Percentiles rank a stretch among this genome's conserved stretches.
phyloP scores from a whole-genome alignment of 257 asterid species.

The Rubia yunnanensis region DNA sequence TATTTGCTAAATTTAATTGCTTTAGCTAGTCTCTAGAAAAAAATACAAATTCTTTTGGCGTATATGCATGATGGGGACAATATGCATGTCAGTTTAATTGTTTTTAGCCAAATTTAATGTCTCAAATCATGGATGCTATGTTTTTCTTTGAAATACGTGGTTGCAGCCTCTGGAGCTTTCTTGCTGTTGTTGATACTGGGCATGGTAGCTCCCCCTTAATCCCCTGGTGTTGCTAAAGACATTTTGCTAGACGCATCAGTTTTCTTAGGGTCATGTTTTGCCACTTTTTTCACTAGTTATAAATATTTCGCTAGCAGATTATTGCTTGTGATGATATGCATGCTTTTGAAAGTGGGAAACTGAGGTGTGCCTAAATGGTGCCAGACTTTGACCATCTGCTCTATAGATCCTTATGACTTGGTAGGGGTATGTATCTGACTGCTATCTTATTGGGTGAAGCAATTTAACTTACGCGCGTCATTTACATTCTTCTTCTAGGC shows the following conservation, averaged over 20 bases:
- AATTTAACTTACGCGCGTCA: neutral
- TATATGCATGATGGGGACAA: no score
- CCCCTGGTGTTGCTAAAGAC: neutral
- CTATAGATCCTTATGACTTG: neutral
- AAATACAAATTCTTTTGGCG: neutral
- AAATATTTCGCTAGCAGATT: neutral
- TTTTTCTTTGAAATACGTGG: neutral
- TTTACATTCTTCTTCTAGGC: constrained; percentile 34
- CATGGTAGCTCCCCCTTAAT: no score
- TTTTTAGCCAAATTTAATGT: neutral
- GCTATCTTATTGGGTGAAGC: neutral
- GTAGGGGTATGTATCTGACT: neutral
- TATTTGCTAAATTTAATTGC: neutral
- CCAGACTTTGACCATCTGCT: neutral
- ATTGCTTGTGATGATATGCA: neutral
- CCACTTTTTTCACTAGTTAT: neutral
- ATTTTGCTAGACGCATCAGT: neutral
- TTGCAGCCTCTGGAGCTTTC: neutral
- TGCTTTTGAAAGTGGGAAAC: neutral
- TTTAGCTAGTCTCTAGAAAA: neutral
- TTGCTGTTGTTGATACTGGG: no score
- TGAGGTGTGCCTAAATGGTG: neutral
- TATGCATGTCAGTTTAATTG: neutral
- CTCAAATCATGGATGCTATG: neutral
- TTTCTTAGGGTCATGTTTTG: no score